Base-by-base conservation (phyloP, 2,329 filamentous ascomycete genomes). In the Cercospora beticola region DNA sequence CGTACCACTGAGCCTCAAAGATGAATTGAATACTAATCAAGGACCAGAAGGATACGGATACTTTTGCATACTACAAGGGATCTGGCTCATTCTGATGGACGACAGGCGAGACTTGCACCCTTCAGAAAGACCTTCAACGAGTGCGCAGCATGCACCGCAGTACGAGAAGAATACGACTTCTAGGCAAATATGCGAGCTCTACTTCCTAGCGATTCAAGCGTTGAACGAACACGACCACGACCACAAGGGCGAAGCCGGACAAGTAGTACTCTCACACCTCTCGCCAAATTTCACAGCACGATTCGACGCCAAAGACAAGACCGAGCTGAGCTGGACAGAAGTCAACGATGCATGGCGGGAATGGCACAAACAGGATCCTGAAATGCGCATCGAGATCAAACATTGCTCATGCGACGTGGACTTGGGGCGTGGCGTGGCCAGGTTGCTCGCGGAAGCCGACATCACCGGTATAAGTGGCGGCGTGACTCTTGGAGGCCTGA, bases 341-440 rank as follows among this genome's bases (percentile, higher is more conserved):
- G 40, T 60, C 1, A 36, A 36, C 12, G 21, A 68, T 5, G 59
- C 54, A 3, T 64, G 56, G 33, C 61, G 59, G 4, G 61, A 26
- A 4, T 64, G 66, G 66, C 62, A 56, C 26, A 26, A 56, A 4
- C 26, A 61, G 36, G 56, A 64, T 16, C 66, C 54, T 7, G 62
- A 57, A 8, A 43, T 68, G 14, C 16, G 26, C 30, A 64, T 61
- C 40, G 57, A 30, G 5, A 54, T 68, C 9, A 26, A 33, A 12
- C 66, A 65, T 52, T 61, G 61, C 54, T 57, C 61, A 26, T 59
- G 57, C 56, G 40, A 68, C 31, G 66, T 68, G n/a, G 56, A 68
- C 56, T 4, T 64, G 14, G 61, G 43, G n/a, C 33, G 23, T 18
- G 66, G 66, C 21, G 62, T 60, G 30, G 66, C 66, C 52, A 33